Evolutionary conservation across 2,329 filamentous ascomycete genomes (phyloP).

Genomic region (Trichoderma hamatum): DNA sequence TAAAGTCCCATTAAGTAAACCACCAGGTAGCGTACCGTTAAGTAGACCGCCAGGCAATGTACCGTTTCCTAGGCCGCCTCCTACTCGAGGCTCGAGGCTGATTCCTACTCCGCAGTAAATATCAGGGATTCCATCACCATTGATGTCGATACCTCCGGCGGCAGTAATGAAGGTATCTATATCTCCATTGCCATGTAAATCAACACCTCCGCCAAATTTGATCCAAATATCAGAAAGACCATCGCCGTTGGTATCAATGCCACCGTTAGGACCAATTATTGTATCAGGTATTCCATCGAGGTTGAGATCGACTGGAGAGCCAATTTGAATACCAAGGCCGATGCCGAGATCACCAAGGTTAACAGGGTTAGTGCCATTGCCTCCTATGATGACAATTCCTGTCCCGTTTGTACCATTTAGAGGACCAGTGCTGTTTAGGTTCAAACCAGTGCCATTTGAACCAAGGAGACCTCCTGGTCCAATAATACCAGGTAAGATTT

Average conservation of each 20-base stretch:
- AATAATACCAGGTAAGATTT: neutral
- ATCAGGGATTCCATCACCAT: constrained; percentile 9
- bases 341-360: neutral
- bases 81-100: neutral
- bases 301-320: neutral
- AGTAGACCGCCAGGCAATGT: neutral
- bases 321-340: neutral
- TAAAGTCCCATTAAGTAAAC: neutral
- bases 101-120: neutral
- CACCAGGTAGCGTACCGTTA: neutral
- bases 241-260: neutral
- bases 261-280: neutral
- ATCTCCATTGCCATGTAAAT: neutral
- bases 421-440: neutral
- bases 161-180: neutral
- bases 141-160: neutral
- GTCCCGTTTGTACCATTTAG: neutral
- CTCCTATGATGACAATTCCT: neutral
- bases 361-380: neutral
- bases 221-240: neutral
- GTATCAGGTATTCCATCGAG: neutral
- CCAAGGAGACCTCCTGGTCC: neutral
- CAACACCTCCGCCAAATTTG: neutral
- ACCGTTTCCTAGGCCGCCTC: neutral
- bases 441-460: neutral